Base-by-base conservation (phyloP, 441 rosid genomes). In the Hura crepitans region DNA sequence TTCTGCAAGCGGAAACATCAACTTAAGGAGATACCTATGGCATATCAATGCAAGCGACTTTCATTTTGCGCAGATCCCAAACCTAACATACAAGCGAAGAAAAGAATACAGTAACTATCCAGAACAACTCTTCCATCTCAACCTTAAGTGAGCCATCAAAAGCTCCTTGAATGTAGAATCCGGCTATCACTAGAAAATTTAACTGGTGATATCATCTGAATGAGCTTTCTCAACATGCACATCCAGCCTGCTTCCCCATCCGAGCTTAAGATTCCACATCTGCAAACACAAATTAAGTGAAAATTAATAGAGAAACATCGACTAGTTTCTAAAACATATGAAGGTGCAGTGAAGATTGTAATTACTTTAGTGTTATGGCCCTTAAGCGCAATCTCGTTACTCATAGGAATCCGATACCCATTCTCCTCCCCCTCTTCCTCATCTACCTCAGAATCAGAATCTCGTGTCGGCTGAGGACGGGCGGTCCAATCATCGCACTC, bases 181-280 rank as follows among this genome's bases (percentile, higher is more conserved):
- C 77, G 82, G 18, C 92, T 93, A 77, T 95, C 97, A 74, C 91
- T 86, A 64, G 98, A 92, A 85, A 92, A 95, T 85, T 89, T 90
- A 65, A 62, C 84, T 79, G n/a, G 93, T 95, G 61, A 95, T 92
- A 72, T 95, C 99, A 77, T 95, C 99, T 57, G 90, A 85, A 80
- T 95, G 99, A 74, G 86, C 90, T 69, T 89, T 88, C 72, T 87
- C 95, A 58, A 90, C 82, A 30, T 84, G 78, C 67, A 90, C 72
- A 76, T 95, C 97, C 0, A 98, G 99, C 80, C 98, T 84, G 83
- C 97, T 95, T 81, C 97, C 99, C 98, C 99, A 92, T 73, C 98
- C 99, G 0, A 96, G 93, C 84, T 95, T 90, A 65, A 89, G 92
- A 78, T 85, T 92, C 99, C 98, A 95, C 69, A 90, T 72, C 99